phyloP scores from a whole-genome alignment of 73 alveolate species.

The Tetrahymena elliotti region DNA sequence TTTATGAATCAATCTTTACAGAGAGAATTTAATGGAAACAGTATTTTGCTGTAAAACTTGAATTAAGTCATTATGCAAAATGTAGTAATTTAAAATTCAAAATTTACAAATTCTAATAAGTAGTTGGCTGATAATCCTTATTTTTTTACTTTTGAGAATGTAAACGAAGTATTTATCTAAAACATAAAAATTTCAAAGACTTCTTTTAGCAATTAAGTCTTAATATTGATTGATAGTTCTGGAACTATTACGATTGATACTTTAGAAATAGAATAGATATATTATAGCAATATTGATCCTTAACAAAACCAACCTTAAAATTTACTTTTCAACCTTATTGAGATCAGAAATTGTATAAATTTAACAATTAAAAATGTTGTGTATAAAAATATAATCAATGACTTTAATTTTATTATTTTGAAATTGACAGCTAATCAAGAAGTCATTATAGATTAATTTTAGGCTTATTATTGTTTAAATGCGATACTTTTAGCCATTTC shows the following conservation, averaged over 20 bases:
- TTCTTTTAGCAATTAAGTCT: not conserved
- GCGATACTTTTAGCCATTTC: not conserved
- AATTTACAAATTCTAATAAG: not conserved
- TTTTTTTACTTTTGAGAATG: not conserved
- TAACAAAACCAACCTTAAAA: not conserved
- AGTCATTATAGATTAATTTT: not conserved
- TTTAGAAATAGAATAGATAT: not conserved
- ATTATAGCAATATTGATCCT: not conserved
- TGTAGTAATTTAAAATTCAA: not conserved
- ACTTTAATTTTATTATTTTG: not conserved
- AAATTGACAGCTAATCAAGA: not conserved
- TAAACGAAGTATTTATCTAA: not conserved
- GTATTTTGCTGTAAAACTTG: not conserved
- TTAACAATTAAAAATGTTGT: not conserved
- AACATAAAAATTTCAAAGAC: not conserved
- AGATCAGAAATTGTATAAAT: not conserved
- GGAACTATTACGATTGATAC: not conserved
- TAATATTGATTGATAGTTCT: not conserved
- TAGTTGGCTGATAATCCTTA: not conserved
- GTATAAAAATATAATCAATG: not conserved
- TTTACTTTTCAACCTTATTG: not conserved
- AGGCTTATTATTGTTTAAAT: not conserved
- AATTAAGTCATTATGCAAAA: not conserved
- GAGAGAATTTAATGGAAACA: not conserved
- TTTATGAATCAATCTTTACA: not conserved